phyloP scores from a whole-genome alignment of 2,329 filamentous ascomycete species.

The Cercospora canescens region DNA sequence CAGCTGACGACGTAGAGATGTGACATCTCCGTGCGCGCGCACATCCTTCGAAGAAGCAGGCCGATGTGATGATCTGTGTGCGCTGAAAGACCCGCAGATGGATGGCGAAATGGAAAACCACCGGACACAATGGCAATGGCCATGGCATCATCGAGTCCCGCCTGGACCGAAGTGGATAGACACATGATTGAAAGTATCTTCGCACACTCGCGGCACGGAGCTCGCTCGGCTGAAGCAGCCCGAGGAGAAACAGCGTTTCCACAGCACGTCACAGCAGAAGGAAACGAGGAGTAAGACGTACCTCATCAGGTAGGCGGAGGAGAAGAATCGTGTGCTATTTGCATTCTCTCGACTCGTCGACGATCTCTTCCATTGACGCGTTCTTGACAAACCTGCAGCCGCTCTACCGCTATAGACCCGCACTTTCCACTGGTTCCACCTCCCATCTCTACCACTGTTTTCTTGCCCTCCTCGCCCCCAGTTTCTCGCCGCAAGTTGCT shows the following conservation, averaged over 20 bases:
- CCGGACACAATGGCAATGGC: neutral
- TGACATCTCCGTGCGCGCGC: neutral
- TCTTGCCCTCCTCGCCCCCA: neutral
- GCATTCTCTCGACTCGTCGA: neutral
- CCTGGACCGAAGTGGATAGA: neutral
- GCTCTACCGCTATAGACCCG: conserved; percentile 1
- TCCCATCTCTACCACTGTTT: neutral
- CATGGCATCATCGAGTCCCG: neutral
- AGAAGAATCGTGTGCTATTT: neutral
- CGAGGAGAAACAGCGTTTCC: conserved; percentile 1
- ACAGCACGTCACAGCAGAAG: conserved; percentile 9
- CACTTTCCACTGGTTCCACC: neutral
- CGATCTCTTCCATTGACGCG: neutral
- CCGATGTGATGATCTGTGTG: neutral
- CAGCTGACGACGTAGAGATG: no score
- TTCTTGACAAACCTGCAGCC: neutral
- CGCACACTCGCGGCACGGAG: neutral
- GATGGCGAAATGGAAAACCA: neutral
- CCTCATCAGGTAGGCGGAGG: neutral
- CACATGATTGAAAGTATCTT: neutral
- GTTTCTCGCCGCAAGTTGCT: neutral
- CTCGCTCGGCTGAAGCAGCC: conserved; percentile 1
- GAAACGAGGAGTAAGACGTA: neutral
- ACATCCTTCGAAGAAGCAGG: neutral
- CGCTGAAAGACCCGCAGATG: neutral